Percentiles rank a stretch among this genome's conserved stretches.
Conservation (phyloP, 768 basidiomycete species). For the Serendipita vermifera region DNA sequence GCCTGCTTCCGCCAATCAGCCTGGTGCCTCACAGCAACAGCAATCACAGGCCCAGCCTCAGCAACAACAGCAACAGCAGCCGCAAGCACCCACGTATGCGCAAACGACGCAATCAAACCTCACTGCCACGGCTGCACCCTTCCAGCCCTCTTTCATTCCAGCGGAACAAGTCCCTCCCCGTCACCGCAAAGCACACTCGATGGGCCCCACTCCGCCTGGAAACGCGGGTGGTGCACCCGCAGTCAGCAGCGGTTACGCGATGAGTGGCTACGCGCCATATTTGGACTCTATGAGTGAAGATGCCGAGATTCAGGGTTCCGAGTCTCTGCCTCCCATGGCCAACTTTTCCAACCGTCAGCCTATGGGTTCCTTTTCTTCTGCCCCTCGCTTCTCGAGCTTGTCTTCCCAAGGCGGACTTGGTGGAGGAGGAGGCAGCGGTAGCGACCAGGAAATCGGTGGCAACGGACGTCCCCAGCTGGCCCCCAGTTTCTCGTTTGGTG, state of each 20-base stretch:
- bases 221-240: constrained; percentile 23
- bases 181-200: constrained; percentile 72
- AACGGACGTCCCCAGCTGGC: constrained; percentile 80
- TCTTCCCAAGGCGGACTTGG: constrained; percentile 41
- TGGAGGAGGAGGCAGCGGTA: constrained; percentile 31
- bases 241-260: constrained; percentile 52
- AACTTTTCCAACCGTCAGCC: constrained; percentile 16
- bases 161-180: constrained; percentile 32
- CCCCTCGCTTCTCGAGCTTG: constrained; percentile 72
- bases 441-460: constrained; percentile 42
- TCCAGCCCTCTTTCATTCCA: constrained; percentile 50
- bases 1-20: constrained; percentile 30
- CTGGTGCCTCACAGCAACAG: constrained; percentile 26
- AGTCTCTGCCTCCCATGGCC: constrained; percentile 14
- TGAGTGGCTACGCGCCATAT: constrained; percentile 26
- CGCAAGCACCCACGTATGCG: neutral
- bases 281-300: constrained; percentile 78
- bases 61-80: constrained; percentile 26
- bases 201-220: constrained; percentile 34
- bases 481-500: constrained; percentile 85
- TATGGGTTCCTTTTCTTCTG: constrained; percentile 54
- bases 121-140: constrained; percentile 54
- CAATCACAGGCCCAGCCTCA: constrained; percentile 32
- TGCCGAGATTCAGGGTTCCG: constrained; percentile 42
- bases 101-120: constrained; percentile 31